These are phyloP conservation scores for Blastomyces parvus DNA, from an alignment of 2,329 filamentous ascomycete species.

Conservation along the genomic window DNA sequence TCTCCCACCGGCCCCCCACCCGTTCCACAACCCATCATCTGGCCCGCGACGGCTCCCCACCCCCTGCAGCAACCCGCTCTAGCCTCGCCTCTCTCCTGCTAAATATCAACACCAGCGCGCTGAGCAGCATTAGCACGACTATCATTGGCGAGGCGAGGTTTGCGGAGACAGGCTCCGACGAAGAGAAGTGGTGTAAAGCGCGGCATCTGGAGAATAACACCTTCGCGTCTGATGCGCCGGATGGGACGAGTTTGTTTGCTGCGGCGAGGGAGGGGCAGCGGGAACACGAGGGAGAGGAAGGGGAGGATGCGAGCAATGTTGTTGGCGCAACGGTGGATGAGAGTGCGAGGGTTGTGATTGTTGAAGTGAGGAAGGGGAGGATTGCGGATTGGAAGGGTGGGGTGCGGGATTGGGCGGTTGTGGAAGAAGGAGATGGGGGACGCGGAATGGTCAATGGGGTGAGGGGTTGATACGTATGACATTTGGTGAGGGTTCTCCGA, in stretches of 20 bases:
- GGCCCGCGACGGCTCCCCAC: slow-evolving; percentile 52
- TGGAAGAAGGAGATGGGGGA: slow-evolving; percentile 24
- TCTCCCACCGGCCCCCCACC: slow-evolving; percentile 80
- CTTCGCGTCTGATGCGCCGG: slow-evolving; percentile 50
- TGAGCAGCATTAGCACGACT: slow-evolving; percentile 83
- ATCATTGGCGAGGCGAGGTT: slow-evolving; percentile 82
- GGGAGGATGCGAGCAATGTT: slow-evolving; percentile 34
- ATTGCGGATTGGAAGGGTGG: slow-evolving; percentile 95
- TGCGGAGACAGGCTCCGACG: slow-evolving; percentile 61
- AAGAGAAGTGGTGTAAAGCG: slow-evolving; percentile 75
- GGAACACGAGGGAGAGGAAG: slow-evolving; percentile 21
- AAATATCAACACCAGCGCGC: slow-evolving; percentile 80
- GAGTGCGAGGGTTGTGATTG: slow-evolving; percentile 78
- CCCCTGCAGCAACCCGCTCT: slow-evolving; percentile 54
- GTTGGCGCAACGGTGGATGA: slow-evolving; percentile 53
- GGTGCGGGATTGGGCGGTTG: slow-evolving; percentile 63
- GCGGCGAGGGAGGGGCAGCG: slow-evolving; percentile 20
- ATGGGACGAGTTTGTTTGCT: slow-evolving; percentile 40
- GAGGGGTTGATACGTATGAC: neutral
- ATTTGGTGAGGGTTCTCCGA: neutral
- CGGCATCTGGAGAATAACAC: slow-evolving; percentile 88
- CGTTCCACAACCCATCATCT: slow-evolving; percentile 47
- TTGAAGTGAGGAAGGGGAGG: slow-evolving; percentile 71
- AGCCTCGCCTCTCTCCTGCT: slow-evolving; percentile 74
- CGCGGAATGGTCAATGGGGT: neutral